Evolutionary conservation across 2,329 filamentous ascomycete genomes (phyloP).

Genomic region (Claviceps capensis): DNA sequence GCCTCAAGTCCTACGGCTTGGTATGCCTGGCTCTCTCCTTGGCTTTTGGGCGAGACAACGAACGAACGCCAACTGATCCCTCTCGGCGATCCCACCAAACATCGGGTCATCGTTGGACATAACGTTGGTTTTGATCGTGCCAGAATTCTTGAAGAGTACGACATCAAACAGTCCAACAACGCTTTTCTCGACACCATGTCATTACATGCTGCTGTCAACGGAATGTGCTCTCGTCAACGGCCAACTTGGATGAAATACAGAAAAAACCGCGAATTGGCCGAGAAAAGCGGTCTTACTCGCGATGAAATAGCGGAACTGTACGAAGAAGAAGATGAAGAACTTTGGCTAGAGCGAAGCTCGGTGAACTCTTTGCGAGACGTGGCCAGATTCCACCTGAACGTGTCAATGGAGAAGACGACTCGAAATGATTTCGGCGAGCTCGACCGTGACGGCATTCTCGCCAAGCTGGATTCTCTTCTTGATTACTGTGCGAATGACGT

Average conservation of each 20-base stretch:
- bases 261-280: constrained; percentile 73
- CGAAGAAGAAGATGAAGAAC: constrained; percentile 86
- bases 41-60: constrained; percentile 73
- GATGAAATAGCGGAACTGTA: constrained; percentile 55
- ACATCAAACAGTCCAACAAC: constrained; percentile 67
- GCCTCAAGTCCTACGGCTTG: constrained; percentile 79
- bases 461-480: constrained; percentile 66
- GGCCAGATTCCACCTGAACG: constrained; percentile 86
- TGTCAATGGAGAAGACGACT: constrained; percentile 79
- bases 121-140: constrained; percentile 94
- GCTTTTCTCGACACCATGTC: constrained; percentile 97
- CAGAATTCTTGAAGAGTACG: constrained; percentile 78
- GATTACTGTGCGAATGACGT: constrained; percentile 96
- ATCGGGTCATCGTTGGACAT: constrained; percentile 78
- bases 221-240: constrained; percentile 93
- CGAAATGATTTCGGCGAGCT: constrained; percentile 79
- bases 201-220: constrained; percentile 90
- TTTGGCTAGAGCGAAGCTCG: constrained; percentile 91
- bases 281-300: constrained; percentile 59
- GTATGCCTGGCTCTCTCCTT: constrained; percentile 97
- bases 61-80: constrained; percentile 73
- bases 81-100: constrained; percentile 59
- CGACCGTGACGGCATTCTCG: constrained; percentile 55
- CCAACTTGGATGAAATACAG: constrained; percentile 97
- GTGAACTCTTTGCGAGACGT: constrained; percentile 92